Evolutionary conservation across 306 rosid species (phyloP), one percentile per base, ranked within the genome.

Genomic region (Boehmeria nivea): DNA sequence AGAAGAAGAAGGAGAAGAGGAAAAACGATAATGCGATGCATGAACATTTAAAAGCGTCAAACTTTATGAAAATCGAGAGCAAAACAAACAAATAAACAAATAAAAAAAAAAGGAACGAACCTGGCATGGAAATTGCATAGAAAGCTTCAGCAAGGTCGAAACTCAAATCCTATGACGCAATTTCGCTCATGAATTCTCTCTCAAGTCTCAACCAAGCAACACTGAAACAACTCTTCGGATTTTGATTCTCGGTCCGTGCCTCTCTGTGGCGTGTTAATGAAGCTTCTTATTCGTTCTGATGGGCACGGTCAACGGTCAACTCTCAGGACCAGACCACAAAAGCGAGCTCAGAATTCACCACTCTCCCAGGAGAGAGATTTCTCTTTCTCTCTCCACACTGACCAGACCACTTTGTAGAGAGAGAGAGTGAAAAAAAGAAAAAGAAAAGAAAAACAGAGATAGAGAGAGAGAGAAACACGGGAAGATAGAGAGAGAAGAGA

Each of bases 291-390:
- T 21, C 15, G 14, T 49, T 2, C 4, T 20, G 51, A 27, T 13
- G 31, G 15, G 4, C 53, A 12, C n/a, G 54, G 54, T 54, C 59
- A 54, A 54, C 39, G 26, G 59, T 54, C 59, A 54, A 33, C 59
- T 18, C 59, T 12, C n/a, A 39, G 43, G n/a, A 34, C 27, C 26
- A 16, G n/a, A 53, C 43, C 59, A 31, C 16, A 16, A 16, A 27
- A 51, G 12, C 1, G 15, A 4, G 8, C 12, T 2, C n/a, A n/a
- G n/a, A n/a, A n/a, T n/a, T n/a, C n/a, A 26, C 2, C 26, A 12
- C 2, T 17, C 33, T 40, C 45, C n/a, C 8, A 12, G 45, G 17
- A 40, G 45, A 40, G 25, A 40, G 8, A 9, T 36, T 12, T 27
- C 26, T 55, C 60, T 36, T 44, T 36, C 23, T 56, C 44, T 34